Conservation (phyloP, 768 basidiomycete species). For the Gelatoporia subvermispora region DNA sequence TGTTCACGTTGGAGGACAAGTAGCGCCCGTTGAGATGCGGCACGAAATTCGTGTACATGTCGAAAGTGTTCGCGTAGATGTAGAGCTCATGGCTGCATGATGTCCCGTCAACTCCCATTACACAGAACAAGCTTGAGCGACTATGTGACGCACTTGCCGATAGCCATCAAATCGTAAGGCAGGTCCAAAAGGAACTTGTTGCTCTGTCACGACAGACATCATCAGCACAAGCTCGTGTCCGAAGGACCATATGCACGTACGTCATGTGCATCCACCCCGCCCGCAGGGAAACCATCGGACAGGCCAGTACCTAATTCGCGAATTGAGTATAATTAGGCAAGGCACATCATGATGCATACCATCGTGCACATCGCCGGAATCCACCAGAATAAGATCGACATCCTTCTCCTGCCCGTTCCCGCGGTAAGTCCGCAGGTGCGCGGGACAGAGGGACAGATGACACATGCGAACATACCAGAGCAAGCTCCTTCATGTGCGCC, state of each 20-base stretch:
- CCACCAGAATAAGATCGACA: conserved; percentile 79
- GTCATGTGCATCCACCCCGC: conserved; percentile 69
- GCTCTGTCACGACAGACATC: conserved; percentile 36
- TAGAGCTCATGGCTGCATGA: conserved; percentile 74
- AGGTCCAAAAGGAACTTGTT: conserved; percentile 70
- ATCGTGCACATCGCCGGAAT: conserved; percentile 77
- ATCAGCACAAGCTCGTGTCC: too few species aligned
- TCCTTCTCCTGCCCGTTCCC: conserved; percentile 45
- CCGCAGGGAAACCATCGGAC: conserved; percentile 67
- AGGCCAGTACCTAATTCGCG: conserved; percentile 58
- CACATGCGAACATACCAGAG: conserved; percentile 36
- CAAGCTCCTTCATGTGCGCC: conserved; percentile 72
- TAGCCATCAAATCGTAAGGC: conserved; percentile 78
- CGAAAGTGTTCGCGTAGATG: conserved; percentile 57
- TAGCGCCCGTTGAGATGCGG: conserved; percentile 67
- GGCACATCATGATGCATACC: conserved; percentile 28
- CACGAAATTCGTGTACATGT: conserved; percentile 69
- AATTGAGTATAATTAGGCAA: not conserved
- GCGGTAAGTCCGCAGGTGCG: not conserved
- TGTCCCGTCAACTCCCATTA: not conserved
- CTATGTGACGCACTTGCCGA: conserved; percentile 62
- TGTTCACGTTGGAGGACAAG: conserved; percentile 82
- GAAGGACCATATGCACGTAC: conserved; percentile 31
- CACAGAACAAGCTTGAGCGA: not conserved
- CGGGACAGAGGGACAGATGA: too few species aligned